Evolutionary conservation across 2,329 filamentous ascomycete species (phyloP).

Genomic region (Lasiodiplodia gonubiensis): DNA sequence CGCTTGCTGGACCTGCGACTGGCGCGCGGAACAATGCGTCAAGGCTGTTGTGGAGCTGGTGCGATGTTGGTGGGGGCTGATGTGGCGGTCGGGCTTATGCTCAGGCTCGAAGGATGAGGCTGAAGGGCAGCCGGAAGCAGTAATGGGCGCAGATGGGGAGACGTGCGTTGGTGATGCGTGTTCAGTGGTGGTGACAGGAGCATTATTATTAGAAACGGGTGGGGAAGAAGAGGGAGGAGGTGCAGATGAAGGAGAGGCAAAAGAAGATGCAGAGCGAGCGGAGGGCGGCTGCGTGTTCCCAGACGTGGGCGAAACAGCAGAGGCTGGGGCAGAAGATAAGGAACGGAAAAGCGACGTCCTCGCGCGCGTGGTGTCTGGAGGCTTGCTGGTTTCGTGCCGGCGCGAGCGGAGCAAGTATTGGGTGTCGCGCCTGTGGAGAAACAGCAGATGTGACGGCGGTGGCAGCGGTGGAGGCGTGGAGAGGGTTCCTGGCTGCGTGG

Average conservation of each 20-base stretch:
- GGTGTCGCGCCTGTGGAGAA: neutral
- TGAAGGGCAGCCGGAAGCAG: neutral
- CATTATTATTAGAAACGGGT: slow-evolving; percentile 10
- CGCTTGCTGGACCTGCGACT: neutral
- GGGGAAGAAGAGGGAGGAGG: neutral
- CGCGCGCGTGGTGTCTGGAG: neutral
- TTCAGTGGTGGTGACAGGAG: slow-evolving; percentile 7
- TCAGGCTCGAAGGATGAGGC: neutral
- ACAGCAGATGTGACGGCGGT: neutral
- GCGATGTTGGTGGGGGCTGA: neutral
- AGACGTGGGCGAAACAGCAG: neutral
- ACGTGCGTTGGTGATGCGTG: neutral
- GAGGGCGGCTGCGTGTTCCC: neutral
- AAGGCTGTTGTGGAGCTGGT: neutral
- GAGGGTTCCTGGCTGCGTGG: neutral
- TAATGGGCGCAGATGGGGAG: neutral
- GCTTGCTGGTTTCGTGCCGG: neutral
- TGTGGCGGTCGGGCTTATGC: neutral
- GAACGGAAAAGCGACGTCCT: neutral
- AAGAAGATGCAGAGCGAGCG: neutral
- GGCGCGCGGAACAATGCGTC: neutral
- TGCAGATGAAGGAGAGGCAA: neutral
- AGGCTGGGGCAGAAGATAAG: slow-evolving; percentile 4
- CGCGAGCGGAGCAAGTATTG: neutral
- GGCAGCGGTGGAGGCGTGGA: neutral